These are phyloP conservation scores for Leccinum cinnamomeum DNA, from an alignment of 1,284 basidiomycete species.

Conservation along the genomic window DNA sequence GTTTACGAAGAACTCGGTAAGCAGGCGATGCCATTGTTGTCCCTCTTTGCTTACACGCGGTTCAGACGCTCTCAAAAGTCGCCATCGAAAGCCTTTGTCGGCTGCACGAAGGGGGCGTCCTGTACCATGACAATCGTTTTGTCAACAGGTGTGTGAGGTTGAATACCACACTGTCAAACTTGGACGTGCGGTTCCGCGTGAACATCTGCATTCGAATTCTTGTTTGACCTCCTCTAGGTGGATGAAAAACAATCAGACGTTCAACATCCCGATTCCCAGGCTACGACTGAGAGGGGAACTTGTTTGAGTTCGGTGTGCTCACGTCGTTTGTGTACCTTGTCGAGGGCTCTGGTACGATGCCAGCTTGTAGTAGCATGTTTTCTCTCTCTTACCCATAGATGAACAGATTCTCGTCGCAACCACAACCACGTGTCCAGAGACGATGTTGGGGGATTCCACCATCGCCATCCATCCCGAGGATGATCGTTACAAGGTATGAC, in stretches of 20 bases:
- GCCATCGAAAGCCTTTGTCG: too few species aligned
- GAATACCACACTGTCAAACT: constrained; percentile 38
- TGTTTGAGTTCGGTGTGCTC: constrained; percentile 59
- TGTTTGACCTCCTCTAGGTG: constrained; percentile 51
- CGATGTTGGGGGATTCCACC: constrained; percentile 98
- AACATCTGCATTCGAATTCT: not conserved
- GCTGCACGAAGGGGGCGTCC: too few species aligned
- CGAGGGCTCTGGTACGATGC: not conserved
- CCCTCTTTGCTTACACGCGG: too few species aligned
- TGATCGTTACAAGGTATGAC: constrained; percentile 71
- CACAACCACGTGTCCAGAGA: constrained; percentile 85
- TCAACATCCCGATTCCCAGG: constrained; percentile 56
- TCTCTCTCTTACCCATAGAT: not conserved
- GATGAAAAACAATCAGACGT: constrained; percentile 91
- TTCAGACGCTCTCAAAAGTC: too few species aligned
- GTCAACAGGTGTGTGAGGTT: too few species aligned
- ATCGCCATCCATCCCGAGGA: constrained; percentile 97
- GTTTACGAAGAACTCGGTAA: too few species aligned
- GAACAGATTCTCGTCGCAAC: constrained; percentile 92
- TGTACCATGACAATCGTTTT: too few species aligned
- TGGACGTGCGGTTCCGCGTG: constrained; percentile 63
- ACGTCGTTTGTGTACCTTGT: not conserved
- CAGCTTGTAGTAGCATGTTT: not conserved
- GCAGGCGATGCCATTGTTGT: too few species aligned
- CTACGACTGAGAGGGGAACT: constrained; percentile 44